phyloP scores from a whole-genome alignment of 2,329 filamentous ascomycete species.

The Gliomastix tumulicola region DNA sequence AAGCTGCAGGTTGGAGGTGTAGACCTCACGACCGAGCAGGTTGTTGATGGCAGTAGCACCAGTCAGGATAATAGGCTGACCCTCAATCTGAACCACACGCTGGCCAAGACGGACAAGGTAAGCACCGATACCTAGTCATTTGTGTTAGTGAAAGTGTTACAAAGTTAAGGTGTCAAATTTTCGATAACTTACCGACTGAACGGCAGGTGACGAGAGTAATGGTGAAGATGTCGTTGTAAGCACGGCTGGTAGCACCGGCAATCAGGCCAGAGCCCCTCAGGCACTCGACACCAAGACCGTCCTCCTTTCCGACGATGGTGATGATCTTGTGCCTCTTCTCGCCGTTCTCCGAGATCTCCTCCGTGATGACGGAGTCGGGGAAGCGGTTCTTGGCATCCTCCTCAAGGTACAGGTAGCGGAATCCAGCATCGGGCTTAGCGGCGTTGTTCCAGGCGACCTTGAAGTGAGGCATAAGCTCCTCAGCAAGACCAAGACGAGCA shows the following conservation, averaged over 20 bases:
- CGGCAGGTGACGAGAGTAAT: conserved; percentile 95
- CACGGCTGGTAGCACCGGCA: conserved; percentile 91
- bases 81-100: conserved; percentile 97
- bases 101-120: conserved; percentile 98
- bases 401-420: conserved; percentile 95
- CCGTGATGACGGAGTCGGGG: conserved; percentile 68
- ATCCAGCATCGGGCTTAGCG: conserved; percentile 74
- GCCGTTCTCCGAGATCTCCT: conserved; percentile 77
- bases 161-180: too few species aligned
- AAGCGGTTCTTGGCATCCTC: conserved; percentile 82
- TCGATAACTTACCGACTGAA: conserved; percentile 77
- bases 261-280: conserved; percentile 95
- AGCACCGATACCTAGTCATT: conserved; percentile 73
- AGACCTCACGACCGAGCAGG: conserved; percentile 93
- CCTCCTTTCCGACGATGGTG: conserved; percentile 86
- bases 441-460: conserved; percentile 93
- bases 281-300: conserved; percentile 96
- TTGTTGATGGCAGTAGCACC: conserved; percentile 98
- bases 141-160: too few species aligned
- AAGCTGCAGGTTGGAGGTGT: conserved; percentile 97
- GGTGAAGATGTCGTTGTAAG: conserved; percentile 98
- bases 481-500: conserved; percentile 92
- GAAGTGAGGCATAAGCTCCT: conserved; percentile 95
- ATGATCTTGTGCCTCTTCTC: conserved; percentile 92
- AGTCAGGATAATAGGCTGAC: conserved; percentile 96